Evolutionary conservation across 176 grass and related monocot species (phyloP).

Genomic region (Cenchrus americanus): DNA sequence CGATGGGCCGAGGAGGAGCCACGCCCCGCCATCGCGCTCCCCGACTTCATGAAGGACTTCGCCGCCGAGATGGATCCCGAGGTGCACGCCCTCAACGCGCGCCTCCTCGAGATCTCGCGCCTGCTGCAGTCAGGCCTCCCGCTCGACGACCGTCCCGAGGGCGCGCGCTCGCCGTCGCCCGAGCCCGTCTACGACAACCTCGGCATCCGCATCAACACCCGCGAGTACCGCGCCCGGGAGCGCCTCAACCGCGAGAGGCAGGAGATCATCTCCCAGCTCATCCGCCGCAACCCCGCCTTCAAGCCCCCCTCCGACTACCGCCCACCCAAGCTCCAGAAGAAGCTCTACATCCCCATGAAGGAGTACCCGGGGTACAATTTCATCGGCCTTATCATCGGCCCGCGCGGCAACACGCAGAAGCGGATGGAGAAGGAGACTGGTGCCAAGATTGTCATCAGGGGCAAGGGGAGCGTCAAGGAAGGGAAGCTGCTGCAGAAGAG

Average conservation of each 20-base stretch:
- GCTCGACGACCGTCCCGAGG: constrained; percentile 81
- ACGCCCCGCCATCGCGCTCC: constrained; percentile 65
- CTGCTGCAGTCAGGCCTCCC: constrained; percentile 64
- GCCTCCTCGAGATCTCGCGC: constrained; percentile 87
- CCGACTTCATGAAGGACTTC: constrained; percentile 99
- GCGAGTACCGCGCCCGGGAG: constrained; percentile 82
- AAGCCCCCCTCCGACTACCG: constrained; percentile 89
- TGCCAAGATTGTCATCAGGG: constrained; percentile 94
- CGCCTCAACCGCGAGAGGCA: constrained; percentile 81
- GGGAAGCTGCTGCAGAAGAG: constrained; percentile 94
- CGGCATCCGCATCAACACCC: constrained; percentile 91
- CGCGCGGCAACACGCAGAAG: constrained; percentile 91
- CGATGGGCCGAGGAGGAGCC: constrained; percentile 97
- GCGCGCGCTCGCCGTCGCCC: constrained; percentile 77
- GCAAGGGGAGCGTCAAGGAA: constrained; percentile 94
- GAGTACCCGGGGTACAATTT: constrained; percentile 96
- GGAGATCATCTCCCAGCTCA: constrained; percentile 98
- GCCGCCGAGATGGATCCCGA: constrained; percentile 86
- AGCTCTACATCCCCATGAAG: constrained; percentile 98
- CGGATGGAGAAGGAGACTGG: constrained; percentile 99
- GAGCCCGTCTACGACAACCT: constrained; percentile 96
- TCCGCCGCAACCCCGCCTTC: constrained; percentile 92
- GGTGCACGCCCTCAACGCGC: constrained; percentile 83
- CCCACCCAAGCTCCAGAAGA: constrained; percentile 93
- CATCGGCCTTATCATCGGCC: constrained; percentile 89